phyloP scores from a whole-genome alignment of 2,329 filamentous ascomycete species.

The Fusarium agapanthi region DNA sequence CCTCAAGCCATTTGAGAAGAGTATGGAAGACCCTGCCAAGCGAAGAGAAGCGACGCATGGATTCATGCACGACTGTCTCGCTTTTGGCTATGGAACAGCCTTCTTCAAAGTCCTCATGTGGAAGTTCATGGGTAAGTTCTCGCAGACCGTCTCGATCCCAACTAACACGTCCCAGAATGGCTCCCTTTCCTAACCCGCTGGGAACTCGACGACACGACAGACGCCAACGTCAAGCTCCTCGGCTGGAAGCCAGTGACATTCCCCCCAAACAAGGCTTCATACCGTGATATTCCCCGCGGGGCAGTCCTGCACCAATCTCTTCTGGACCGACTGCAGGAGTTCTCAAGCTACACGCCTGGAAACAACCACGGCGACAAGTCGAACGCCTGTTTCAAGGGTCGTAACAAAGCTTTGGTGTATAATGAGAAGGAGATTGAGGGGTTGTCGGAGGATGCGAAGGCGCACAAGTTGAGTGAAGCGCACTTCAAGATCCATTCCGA shows the following conservation, averaged over 20 bases:
- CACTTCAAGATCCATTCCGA: conserved; percentile 18
- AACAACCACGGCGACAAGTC: conserved; percentile 46
- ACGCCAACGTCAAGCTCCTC: conserved; percentile 24
- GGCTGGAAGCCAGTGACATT: conserved; percentile 44
- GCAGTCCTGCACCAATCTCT: conserved; percentile 52
- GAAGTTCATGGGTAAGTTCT: conserved; percentile 53
- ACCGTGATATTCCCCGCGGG: conserved; percentile 51
- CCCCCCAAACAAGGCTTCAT: conserved; percentile 49
- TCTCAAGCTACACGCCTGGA: conserved; percentile 42
- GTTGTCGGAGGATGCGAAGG: not conserved
- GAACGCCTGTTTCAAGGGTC: conserved; percentile 42
- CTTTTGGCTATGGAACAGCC: conserved; percentile 48
- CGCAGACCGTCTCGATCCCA: not conserved
- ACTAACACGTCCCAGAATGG: conserved; percentile 44
- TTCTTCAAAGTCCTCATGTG: conserved; percentile 53
- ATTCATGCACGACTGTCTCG: conserved; percentile 51
- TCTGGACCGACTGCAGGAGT: conserved; percentile 46
- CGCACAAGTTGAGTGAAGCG: not conserved
- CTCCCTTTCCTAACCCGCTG: conserved; percentile 52
- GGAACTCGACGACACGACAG: conserved; percentile 44
- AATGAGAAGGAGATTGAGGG: not conserved
- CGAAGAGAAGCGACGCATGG: conserved; percentile 45
- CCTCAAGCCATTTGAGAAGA: conserved; percentile 45
- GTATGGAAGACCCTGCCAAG: conserved; percentile 43
- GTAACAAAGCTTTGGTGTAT: conserved; percentile 17